Percentiles rank a stretch among this genome's conserved stretches.
Evolutionary conservation across 2,329 filamentous ascomycete genomes (phyloP).

Genomic region (Chrysoporthe deuterocubensis): DNA sequence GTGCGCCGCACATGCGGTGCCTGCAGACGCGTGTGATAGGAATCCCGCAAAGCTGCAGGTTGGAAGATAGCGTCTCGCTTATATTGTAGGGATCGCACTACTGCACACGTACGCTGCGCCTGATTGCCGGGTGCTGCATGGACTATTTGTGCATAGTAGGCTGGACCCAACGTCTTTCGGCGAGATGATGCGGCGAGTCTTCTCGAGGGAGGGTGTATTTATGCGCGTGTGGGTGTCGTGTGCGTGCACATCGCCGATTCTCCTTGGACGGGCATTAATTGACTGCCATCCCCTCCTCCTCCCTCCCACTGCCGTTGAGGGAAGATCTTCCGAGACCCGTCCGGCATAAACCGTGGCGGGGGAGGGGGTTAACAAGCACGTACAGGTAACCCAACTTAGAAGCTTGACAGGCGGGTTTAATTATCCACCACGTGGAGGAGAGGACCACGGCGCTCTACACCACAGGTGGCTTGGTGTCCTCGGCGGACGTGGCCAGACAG

Average conservation of each 20-base stretch:
- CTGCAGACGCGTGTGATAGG: too few relatives aligned
- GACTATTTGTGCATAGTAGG: background rate
- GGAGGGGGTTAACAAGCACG: background rate
- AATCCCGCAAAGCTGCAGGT: too few relatives aligned
- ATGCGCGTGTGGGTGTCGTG: background rate
- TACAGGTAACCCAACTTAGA: background rate
- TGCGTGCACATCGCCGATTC: background rate
- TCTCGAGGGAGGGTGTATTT: background rate
- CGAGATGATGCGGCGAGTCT: background rate
- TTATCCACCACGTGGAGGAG: constrained; percentile 9
- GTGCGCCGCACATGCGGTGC: too few relatives aligned
- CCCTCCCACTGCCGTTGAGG: background rate
- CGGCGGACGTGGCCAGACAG: background rate
- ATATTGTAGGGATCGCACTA: too few relatives aligned
- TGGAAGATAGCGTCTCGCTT: too few relatives aligned
- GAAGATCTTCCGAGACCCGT: background rate
- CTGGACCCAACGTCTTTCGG: background rate
- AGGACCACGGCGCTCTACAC: background rate
- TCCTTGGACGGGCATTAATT: constrained; percentile 5
- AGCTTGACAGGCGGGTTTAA: background rate
- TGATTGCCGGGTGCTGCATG: too few relatives aligned
- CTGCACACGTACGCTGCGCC: too few relatives aligned
- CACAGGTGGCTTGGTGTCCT: background rate
- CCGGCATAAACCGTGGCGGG: background rate
- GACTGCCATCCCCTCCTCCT: background rate